These are phyloP conservation scores for Grammothele lineata DNA, from an alignment of 768 basidiomycete species.

Conservation along the genomic window DNA sequence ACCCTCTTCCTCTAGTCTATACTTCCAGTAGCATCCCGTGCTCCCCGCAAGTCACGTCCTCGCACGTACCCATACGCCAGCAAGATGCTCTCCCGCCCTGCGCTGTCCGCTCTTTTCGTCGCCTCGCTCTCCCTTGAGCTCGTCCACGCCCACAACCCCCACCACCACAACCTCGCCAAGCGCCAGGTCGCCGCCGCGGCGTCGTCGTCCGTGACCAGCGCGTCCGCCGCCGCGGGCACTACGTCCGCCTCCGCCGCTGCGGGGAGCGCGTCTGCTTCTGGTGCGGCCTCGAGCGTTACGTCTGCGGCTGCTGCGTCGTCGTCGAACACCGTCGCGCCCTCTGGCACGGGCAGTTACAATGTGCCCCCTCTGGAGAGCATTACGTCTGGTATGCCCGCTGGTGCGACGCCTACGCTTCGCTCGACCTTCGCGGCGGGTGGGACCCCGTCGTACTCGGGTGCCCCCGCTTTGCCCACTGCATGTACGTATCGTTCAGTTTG, in stretches of 20 bases:
- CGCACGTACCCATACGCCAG: not conserved
- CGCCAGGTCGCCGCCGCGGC: constrained; percentile 12
- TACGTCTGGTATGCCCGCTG: constrained; percentile 59
- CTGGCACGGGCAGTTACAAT: constrained; percentile 33
- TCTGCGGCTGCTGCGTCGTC: constrained; percentile 13
- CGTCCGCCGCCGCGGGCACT: constrained; percentile 8
- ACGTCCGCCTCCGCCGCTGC: constrained; percentile 27
- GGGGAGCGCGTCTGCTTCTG: constrained; percentile 20
- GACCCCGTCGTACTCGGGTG: constrained; percentile 58
- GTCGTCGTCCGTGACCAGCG: constrained; percentile 10
- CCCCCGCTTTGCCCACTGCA: constrained; percentile 58
- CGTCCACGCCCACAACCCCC: constrained; percentile 11
- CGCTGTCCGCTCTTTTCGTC: constrained; percentile 20
- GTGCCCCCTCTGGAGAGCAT: constrained; percentile 59
- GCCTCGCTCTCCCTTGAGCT: constrained; percentile 16
- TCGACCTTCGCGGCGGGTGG: constrained; percentile 57
- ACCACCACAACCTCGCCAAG: constrained; percentile 11
- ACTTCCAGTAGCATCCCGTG: no score
- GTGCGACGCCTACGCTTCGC: constrained; percentile 43
- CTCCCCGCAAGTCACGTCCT: no score
- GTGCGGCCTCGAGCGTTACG: not conserved
- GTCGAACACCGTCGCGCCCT: constrained; percentile 9
- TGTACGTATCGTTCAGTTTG: constrained; percentile 36
- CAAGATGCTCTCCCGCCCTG: constrained; percentile 13
- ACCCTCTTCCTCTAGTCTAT: no score